A percentile compares a stretch with the other conserved stretches of the same genome.
phyloP scores from a whole-genome alignment of 2,329 filamentous ascomycete species.

The Neurospora crassa region DNA sequence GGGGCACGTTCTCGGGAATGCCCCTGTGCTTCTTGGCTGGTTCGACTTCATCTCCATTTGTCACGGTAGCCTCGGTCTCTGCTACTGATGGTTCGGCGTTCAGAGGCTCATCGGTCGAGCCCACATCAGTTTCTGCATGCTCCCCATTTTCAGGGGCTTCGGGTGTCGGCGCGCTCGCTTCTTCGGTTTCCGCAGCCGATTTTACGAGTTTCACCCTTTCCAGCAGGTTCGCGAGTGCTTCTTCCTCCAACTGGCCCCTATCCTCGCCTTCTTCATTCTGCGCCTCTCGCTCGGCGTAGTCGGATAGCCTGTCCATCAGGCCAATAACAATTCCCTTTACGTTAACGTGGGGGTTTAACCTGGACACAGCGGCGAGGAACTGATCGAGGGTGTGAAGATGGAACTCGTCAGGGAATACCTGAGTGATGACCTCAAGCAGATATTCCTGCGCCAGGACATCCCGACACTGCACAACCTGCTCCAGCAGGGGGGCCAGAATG shows the following conservation, averaged over 20 bases:
- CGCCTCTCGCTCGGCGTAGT: conserved; percentile 86
- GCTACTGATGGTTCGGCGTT: conserved; percentile 30
- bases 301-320: conserved; percentile 90
- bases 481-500: conserved; percentile 79
- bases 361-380: conserved; percentile 83
- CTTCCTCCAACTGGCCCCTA: conserved; percentile 69
- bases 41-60: conserved; percentile 33
- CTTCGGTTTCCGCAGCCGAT: conserved; percentile 27
- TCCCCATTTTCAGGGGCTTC: conserved; percentile 20
- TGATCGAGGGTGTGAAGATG: conserved; percentile 95
- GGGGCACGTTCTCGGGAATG: conserved; percentile 69
- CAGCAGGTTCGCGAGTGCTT: conserved; percentile 68
- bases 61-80: conserved; percentile 37
- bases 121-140: conserved; percentile 28
- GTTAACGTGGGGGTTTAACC: conserved; percentile 92
- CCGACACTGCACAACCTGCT: conserved; percentile 95
- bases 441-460: conserved; percentile 97
- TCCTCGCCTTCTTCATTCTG: conserved; percentile 61
- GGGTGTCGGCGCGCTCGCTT: conserved; percentile 13
- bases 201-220: conserved; percentile 67
- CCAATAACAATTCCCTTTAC: conserved; percentile 97
- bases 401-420: conserved; percentile 97
- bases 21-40: conserved; percentile 31
- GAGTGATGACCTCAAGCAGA: conserved; percentile 93
- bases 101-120: conserved; percentile 23